Evolutionary conservation across 805 yeast genomes (phyloP).

Genomic region (Pichia paraexigua): DNA sequence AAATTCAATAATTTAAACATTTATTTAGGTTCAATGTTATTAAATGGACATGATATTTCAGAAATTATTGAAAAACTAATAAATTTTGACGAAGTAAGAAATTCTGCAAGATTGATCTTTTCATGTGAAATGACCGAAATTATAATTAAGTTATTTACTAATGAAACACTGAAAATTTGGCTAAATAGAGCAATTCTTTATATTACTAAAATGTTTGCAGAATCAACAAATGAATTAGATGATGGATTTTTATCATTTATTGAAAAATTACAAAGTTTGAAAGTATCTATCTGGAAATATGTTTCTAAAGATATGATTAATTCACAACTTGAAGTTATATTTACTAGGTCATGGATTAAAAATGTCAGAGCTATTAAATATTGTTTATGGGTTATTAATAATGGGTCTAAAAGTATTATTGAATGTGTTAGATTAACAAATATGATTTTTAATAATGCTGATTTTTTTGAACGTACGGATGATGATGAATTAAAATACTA

Average conservation of each 20-base stretch:
- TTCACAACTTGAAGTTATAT: conserved; percentile 57
- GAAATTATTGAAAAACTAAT: conserved; percentile 12
- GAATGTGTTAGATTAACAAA: conserved; percentile 52
- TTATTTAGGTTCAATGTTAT: conserved; percentile 11
- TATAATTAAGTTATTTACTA: conserved; percentile 7
- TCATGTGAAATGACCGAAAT: conserved; percentile 20
- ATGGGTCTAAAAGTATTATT: conserved; percentile 30
- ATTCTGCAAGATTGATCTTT: conserved; percentile 25
- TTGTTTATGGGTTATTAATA: conserved; percentile 31
- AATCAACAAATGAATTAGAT: conserved; percentile 21
- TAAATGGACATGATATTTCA: not conserved
- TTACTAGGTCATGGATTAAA: conserved; percentile 40
- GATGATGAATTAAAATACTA: conserved; percentile 27
- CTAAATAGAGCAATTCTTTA: conserved; percentile 48
- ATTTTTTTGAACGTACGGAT: conserved; percentile 23
- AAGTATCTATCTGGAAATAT: conserved; percentile 29
- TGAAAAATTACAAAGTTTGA: conserved; percentile 24
- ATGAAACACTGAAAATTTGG: conserved; percentile 40
- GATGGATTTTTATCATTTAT: conserved; percentile 27
- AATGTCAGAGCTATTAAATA: conserved; percentile 38
- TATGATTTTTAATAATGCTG: conserved; percentile 48
- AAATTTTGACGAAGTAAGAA: conserved; percentile 23
- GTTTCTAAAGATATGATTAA: conserved; percentile 43
- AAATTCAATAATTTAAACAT: conserved; percentile 5
- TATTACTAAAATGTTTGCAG: conserved; percentile 59